A percentile compares a stretch with the other conserved stretches of the same genome.
Evolutionary conservation across 2,329 filamentous ascomycete species (phyloP).

Genomic region (Microthyrium microscopicum): DNA sequence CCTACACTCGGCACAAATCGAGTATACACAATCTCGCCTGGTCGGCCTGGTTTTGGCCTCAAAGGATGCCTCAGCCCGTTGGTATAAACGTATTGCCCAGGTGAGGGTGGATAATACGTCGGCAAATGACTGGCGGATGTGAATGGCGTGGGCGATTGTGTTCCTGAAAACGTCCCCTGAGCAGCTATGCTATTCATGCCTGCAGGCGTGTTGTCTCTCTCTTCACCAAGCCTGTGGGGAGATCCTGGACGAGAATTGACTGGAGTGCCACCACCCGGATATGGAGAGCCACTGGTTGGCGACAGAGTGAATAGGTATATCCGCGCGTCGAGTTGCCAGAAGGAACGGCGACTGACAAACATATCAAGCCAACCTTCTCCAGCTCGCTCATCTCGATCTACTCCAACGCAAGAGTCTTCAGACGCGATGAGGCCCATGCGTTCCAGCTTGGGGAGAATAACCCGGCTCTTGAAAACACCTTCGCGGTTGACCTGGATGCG

Average conservation of each 20-base stretch:
- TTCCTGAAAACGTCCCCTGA: constrained; percentile 2
- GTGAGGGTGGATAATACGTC: constrained; percentile 75
- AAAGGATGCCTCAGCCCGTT: constrained; percentile 70
- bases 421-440: constrained; percentile 75
- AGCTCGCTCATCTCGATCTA: constrained; percentile 42
- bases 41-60: constrained; percentile 71
- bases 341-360: constrained; percentile 65
- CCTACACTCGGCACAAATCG: constrained; percentile 67
- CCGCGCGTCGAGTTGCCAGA: constrained; percentile 83
- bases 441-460: constrained; percentile 78
- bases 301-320: constrained; percentile 77
- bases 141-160: constrained; percentile 45
- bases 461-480: constrained; percentile 71
- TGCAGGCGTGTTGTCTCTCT: constrained; percentile 9
- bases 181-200: constrained; percentile 1
- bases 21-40: constrained; percentile 82
- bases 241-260: constrained; percentile 34
- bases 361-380: constrained; percentile 57
- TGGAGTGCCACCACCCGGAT: constrained; percentile 31
- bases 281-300: constrained; percentile 32
- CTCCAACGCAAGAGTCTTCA: constrained; percentile 59
- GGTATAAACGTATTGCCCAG: constrained; percentile 65
- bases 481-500: constrained; percentile 67
- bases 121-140: constrained; percentile 71
- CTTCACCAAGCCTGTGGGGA: constrained; percentile 21